A percentile compares a stretch with the other conserved stretches of the same genome.
Evolutionary conservation across 805 yeast species (phyloP).

Genomic region (Kregervanrija delftensis): DNA sequence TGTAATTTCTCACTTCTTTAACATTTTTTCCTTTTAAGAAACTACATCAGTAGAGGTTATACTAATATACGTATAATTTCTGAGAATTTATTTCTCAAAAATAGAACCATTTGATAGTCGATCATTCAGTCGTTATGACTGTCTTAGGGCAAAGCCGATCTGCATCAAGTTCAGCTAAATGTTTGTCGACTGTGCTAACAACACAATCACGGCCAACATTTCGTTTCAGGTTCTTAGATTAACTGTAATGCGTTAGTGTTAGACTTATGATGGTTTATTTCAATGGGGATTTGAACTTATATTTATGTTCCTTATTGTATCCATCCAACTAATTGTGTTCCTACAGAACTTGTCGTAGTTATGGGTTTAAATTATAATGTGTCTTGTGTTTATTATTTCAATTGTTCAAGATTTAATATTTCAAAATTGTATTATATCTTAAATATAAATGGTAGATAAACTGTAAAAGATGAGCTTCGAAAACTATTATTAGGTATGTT

Average conservation of each 20-base stretch:
- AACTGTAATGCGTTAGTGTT: conserved; percentile 32
- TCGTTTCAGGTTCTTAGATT: conserved; percentile 76
- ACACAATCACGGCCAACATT: conserved; percentile 63
- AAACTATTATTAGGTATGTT: no score
- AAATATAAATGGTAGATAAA: no score
- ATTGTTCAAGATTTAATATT: no score
- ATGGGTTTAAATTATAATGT: no score
- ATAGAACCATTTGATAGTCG: conserved; percentile 41
- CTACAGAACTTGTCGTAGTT: conserved; percentile 28
- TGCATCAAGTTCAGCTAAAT: conserved; percentile 53
- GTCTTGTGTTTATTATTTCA: no score
- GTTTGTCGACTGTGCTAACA: conserved; percentile 66
- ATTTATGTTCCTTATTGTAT: not conserved
- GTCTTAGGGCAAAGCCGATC: conserved; percentile 18
- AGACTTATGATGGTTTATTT: conserved; percentile 20
- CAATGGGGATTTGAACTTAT: conserved; percentile 19
- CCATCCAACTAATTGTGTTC: conserved; percentile 45
- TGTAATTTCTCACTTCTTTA: not conserved
- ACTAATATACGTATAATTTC: conserved; percentile 53
- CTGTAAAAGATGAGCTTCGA: no score
- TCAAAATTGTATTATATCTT: no score
- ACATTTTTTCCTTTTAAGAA: conserved; percentile 23
- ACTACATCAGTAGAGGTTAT: conserved; percentile 75
- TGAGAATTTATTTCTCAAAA: conserved; percentile 13
- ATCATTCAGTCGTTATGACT: conserved; percentile 36